Percentiles rank a stretch among this genome's conserved stretches.
Evolutionary conservation across 1,139 yeast genomes (phyloP).

Genomic region (Yamadazyma taylorii): DNA sequence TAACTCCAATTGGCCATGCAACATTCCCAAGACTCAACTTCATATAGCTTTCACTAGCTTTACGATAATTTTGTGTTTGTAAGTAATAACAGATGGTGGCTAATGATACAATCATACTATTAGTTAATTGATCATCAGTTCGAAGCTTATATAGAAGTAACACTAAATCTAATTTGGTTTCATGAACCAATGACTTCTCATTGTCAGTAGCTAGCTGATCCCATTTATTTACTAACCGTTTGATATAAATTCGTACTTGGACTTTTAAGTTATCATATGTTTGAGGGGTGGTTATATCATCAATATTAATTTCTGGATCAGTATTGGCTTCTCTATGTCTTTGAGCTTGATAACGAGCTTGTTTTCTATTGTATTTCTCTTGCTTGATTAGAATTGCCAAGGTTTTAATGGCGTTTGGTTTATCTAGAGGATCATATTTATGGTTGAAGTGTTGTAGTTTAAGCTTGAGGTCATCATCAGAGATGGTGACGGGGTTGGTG

Average conservation of each 20-base stretch:
- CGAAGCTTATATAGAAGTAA: slow-evolving; percentile 63
- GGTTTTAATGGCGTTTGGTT: no score
- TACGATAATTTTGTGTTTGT: slow-evolving; percentile 52
- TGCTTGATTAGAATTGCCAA: not conserved
- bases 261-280: slow-evolving; percentile 31
- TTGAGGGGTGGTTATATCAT: slow-evolving; percentile 34
- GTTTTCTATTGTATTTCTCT: slow-evolving; percentile 12
- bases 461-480: no score
- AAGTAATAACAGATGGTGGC: slow-evolving; percentile 60
- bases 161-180: slow-evolving; percentile 62
- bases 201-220: slow-evolving; percentile 19
- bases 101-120: slow-evolving; percentile 52
- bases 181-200: slow-evolving; percentile 29
- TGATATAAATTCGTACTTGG: slow-evolving; percentile 51
- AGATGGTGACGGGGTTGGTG: no score
- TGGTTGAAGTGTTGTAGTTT: no score
- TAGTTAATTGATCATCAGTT: slow-evolving; percentile 36
- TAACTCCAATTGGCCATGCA: slow-evolving; percentile 92
- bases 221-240: slow-evolving; percentile 49
- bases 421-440: no score
- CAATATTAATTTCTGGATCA: slow-evolving; percentile 26
- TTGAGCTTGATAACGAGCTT: slow-evolving; percentile 11
- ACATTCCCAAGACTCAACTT: slow-evolving; percentile 82
- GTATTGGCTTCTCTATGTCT: slow-evolving; percentile 21
- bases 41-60: slow-evolving; percentile 71